Evolutionary conservation across 23 red algal genomes (phyloP), one percentile per base, ranked within the genome.

Genomic region (Gracilaria domingensis): DNA sequence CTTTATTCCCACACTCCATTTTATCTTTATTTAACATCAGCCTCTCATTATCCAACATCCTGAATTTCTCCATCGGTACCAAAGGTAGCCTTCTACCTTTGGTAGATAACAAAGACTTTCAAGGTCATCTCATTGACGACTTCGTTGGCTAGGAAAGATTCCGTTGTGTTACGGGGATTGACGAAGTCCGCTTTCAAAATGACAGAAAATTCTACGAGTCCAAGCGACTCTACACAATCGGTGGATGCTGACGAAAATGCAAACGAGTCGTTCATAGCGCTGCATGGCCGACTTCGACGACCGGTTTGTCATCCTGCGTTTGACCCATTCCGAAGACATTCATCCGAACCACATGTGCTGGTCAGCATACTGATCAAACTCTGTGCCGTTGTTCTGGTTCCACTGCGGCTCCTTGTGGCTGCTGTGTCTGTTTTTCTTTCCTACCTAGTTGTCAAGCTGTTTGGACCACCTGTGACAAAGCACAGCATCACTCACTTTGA

Each of bases 251-350:
- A 79, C 26, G 48, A 79, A 25, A 38, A 65, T 32, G 79, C 23
- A 36, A 26, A 82, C 5, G 42, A 6, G 8, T 0, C 79, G 0
- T 94, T 94, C 66, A 88, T 88, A 72, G 83, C 72, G 28, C 53
- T 72, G 29, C 92, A 94, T 51, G 92, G 92, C 9, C 92, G 92
- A 50, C 92, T 88, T 28, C 83, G 29, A 23, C 92, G 92, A 36
- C 56, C 83, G 4, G 50, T 87, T 9, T 83, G 77, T 6, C 82
- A 86, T 37, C 54, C 92, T 38, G 71, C 74, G 12, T 94, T 94
- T 69, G 83, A 94, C 58, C 66, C 92, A 28, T 74, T 87, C 74
- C 83, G 66, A 72, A 87, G 83, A 48, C 39, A 73, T 40, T 58
- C 66, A 0, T 40, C 36, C 21, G 38, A 82, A 82, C 53, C 58